Conservation (phyloP, 306 rosid species). For the Abrus pulchellus region DNA sequence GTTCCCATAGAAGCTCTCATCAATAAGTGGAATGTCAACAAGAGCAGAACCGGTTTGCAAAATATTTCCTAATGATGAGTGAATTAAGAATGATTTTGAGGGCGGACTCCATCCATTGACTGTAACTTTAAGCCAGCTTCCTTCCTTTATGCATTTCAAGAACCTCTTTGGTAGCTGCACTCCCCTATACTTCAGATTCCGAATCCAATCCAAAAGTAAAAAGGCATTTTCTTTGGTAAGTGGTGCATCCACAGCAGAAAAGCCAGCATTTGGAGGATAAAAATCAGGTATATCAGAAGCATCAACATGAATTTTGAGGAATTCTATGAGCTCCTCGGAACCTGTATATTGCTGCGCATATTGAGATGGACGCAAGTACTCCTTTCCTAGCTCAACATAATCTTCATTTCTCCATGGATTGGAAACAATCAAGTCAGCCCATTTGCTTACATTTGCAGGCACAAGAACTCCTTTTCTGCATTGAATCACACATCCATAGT, state of each 20-base stretch:
- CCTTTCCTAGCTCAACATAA: constrained; percentile 67
- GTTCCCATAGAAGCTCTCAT: constrained; percentile 62
- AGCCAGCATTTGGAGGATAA: constrained; percentile 64
- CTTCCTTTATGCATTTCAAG: constrained; percentile 63
- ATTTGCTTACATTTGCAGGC: constrained; percentile 76
- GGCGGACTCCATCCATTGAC: constrained; percentile 68
- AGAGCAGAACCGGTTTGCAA: constrained; percentile 64
- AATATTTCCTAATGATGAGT: constrained; percentile 60
- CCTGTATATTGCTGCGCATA: constrained; percentile 56
- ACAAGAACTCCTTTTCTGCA: constrained; percentile 54
- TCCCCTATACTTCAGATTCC: constrained; percentile 17
- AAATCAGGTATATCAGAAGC: constrained; percentile 75
- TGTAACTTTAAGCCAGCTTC: constrained; percentile 72
- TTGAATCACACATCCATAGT: constrained; percentile 49
- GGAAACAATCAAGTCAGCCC: constrained; percentile 67
- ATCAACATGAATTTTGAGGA: constrained; percentile 52
- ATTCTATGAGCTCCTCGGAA: constrained; percentile 42
- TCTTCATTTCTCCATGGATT: constrained; percentile 69
- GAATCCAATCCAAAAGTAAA: constrained; percentile 78
- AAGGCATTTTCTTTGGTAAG: constrained; percentile 67
- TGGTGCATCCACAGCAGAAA: constrained; percentile 60
- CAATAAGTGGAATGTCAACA: constrained; percentile 80
- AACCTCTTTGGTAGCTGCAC: constrained; percentile 51
- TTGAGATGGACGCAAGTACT: constrained; percentile 44
- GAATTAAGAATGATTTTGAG: constrained; percentile 63